Evolutionary conservation across 805 yeast species (phyloP), one percentile per base, ranked within the genome.

Genomic region (Grigorovia yakushimaensis): DNA sequence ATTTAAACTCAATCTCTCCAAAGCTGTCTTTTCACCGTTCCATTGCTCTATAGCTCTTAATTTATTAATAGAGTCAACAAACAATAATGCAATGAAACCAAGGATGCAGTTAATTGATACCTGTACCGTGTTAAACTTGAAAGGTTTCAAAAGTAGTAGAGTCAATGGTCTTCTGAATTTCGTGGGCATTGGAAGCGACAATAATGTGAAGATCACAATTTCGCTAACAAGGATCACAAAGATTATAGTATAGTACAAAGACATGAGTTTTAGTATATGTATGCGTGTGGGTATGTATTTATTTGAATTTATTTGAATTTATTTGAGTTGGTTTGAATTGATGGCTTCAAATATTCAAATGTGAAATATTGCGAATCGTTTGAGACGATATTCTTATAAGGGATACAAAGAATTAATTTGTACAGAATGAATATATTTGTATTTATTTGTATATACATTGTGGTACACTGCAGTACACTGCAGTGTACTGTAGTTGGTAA

Each of bases 141-240:
- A 84, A 9, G 94, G 93, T 39, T 77, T 76, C 27, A 83, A 72
- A 24, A 86, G 69, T 1, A 81, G 70, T 20, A 71, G 64, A 48
- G 91, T 73, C 22, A 88, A 70, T 10, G 81, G 81, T 58, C 79
- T 79, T 59, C 96, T 81, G 50, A 82, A 61, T 49, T 67, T 72
- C 30, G 88, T 73, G 20, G 98, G 98, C 51, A 88, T 70, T 21
- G 98, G 98, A 44, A 89, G 66, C 8, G 95, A 88, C 54, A 93
- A 76, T 36, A 86, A 60, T 45, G 87, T 74, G 72, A 91, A 93
- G 42, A 85, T 68, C 15, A 68, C 77, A 81, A 91, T 80, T 68
- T 93, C 99, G 17, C 75, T 49, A 45, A 84, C 76, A 52, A 93
- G 74, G 38, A 93, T 70, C n/a, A 77, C 79, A 56, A 89, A 91